A percentile compares a stretch with the other conserved stretches of the same genome.
Evolutionary conservation across 345 rosid genomes (phyloP).

Genomic region (Populus simonii): DNA sequence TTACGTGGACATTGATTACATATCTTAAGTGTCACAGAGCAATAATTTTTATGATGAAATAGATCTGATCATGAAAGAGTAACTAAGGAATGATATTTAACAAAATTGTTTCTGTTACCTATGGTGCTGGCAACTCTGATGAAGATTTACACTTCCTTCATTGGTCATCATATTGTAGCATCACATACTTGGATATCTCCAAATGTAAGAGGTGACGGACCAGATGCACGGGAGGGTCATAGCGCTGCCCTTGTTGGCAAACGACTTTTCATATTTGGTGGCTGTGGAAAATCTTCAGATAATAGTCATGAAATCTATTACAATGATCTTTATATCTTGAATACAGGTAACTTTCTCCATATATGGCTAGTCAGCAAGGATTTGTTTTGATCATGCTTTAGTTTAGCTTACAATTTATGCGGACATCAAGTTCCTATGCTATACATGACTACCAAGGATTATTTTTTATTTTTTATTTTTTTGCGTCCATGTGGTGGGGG

Average conservation of each 20-base stretch:
- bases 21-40: background rate
- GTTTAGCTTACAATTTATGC: background rate
- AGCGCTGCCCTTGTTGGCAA: slow-evolving; percentile 87
- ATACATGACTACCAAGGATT: background rate
- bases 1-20: background rate
- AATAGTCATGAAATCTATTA: slow-evolving; percentile 73
- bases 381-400: background rate
- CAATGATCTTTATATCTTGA: slow-evolving; percentile 78
- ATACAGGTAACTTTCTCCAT: slow-evolving; percentile 58
- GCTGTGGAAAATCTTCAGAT: slow-evolving; percentile 74
- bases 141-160: background rate
- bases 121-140: background rate
- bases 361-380: background rate
- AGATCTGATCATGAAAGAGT: background rate
- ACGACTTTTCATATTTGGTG: slow-evolving; percentile 89
- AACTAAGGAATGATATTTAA: background rate
- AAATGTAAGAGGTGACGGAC: slow-evolving; percentile 85
- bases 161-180: slow-evolving; percentile 43
- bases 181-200: slow-evolving; percentile 87
- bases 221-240: slow-evolving; percentile 93
- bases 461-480: background rate
- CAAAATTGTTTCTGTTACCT: background rate
- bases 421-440: background rate
- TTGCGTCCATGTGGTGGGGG: background rate
- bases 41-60: background rate